phyloP scores from a whole-genome alignment of 108 stramenopile species.

The Fragilaria radians region DNA sequence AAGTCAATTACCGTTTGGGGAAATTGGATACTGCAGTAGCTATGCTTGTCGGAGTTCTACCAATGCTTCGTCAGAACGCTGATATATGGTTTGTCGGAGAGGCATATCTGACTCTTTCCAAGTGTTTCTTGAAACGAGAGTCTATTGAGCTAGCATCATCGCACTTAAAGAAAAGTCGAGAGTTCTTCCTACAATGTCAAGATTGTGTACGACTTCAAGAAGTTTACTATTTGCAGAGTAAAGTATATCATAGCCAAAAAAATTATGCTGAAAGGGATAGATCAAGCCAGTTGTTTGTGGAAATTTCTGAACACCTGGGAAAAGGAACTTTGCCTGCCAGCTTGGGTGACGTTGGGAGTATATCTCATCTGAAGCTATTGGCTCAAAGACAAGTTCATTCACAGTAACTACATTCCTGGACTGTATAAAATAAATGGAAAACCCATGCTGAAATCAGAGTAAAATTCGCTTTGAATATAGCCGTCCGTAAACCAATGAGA shows the following conservation, averaged over 20 bases:
- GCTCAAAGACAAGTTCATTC: background rate
- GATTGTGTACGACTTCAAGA: constrained; percentile 45
- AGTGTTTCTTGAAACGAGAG: constrained; percentile 49
- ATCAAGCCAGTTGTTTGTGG: background rate
- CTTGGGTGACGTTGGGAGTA: background rate
- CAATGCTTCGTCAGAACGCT: constrained; percentile 53
- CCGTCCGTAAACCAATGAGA: constrained; percentile 51
- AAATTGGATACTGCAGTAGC: constrained; percentile 49
- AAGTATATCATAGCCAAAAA: constrained; percentile 23
- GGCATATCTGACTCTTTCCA: constrained; percentile 67
- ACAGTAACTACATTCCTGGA: background rate
- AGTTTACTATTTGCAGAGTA: constrained; percentile 60
- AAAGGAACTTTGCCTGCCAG: background rate
- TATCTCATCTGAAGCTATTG: background rate
- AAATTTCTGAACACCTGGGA: background rate
- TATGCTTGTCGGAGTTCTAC: constrained; percentile 47
- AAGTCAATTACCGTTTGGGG: constrained; percentile 45
- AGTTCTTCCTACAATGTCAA: constrained; percentile 42
- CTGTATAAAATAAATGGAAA: background rate
- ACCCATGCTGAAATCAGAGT: constrained; percentile 15
- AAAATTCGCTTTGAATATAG: constrained; percentile 27
- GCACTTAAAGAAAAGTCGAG: constrained; percentile 18
- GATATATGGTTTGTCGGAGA: constrained; percentile 65
- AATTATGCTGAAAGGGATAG: constrained; percentile 15
- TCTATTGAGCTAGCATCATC: constrained; percentile 10